Evolutionary conservation across 768 basidiomycete species (phyloP).

Genomic region (Pseudohyphozyma bogoriensis): DNA sequence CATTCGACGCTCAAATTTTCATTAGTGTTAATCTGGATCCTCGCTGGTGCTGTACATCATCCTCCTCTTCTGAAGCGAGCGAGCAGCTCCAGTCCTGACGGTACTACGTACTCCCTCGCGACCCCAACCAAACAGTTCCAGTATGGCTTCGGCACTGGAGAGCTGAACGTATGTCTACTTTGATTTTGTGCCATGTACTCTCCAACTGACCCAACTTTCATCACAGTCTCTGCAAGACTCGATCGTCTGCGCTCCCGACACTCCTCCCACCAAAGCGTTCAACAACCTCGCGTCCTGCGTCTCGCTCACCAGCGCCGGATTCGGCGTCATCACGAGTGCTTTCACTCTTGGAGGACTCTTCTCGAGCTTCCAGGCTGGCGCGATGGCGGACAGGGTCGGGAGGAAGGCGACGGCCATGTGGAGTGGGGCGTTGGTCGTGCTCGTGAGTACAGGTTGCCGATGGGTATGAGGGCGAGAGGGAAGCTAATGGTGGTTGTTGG

Average conservation of each 20-base stretch:
- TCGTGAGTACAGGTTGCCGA: constrained; percentile 25
- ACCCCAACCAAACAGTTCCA: constrained; percentile 32
- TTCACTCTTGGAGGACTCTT: constrained; percentile 81
- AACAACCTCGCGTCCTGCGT: constrained; percentile 61
- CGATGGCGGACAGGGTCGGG: constrained; percentile 60
- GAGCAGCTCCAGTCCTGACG: not conserved
- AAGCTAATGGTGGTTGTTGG: not conserved
- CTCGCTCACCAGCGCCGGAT: constrained; percentile 61
- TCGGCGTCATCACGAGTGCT: constrained; percentile 71
- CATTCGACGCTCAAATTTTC: not conserved
- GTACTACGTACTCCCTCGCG: not conserved
- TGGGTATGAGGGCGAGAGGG: not conserved
- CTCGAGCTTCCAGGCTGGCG: constrained; percentile 60
- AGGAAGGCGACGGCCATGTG: constrained; percentile 56
- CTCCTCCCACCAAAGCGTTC: not conserved
- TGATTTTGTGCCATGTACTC: not conserved
- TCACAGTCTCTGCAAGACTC: constrained; percentile 1
- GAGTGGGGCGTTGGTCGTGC: constrained; percentile 49
- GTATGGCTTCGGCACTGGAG: constrained; percentile 90
- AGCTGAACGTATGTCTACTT: constrained; percentile 50
- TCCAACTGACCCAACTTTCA: not conserved
- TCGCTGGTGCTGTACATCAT: not conserved
- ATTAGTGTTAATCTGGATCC: not conserved
- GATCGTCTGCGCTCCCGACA: not conserved
- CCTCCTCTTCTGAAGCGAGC: not conserved